Conservation (phyloP, 352 stramenopile species). For the Elongisporangium prolatum region DNA sequence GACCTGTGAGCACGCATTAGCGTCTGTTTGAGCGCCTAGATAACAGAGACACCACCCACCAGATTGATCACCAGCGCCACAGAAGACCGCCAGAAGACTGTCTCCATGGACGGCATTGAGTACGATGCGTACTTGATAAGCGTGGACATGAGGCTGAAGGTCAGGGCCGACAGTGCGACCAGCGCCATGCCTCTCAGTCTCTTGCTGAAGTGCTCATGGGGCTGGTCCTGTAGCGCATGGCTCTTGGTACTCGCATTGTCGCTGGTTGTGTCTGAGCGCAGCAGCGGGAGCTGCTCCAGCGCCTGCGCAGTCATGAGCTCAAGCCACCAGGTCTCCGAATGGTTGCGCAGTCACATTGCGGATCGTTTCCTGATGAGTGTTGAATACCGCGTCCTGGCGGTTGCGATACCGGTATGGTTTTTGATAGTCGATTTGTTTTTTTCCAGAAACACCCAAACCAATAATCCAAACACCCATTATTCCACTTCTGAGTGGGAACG, state of each 20-base stretch:
- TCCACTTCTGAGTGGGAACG: no score
- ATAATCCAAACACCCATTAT: neutral
- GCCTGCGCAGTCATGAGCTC: neutral
- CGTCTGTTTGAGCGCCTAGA: neutral
- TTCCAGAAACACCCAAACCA: neutral
- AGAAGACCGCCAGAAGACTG: slow-evolving; percentile 48
- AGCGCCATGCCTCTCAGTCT: neutral
- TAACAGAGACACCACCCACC: slow-evolving; percentile 7
- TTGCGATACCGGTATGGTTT: neutral
- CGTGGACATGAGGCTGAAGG: slow-evolving; percentile 48
- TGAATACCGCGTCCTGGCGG: neutral
- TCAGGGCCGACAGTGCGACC: slow-evolving; percentile 42
- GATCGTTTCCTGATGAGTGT: neutral
- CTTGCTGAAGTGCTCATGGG: neutral
- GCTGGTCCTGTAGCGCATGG: neutral
- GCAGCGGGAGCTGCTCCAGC: neutral
- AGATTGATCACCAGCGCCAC: slow-evolving; percentile 43
- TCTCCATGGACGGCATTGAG: slow-evolving; percentile 40
- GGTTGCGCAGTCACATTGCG: neutral
- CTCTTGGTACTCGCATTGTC: neutral
- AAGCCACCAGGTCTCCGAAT: neutral
- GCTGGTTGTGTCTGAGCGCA: neutral
- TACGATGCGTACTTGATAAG: slow-evolving; percentile 52
- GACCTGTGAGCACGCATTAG: slow-evolving; percentile 10
- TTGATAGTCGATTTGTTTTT: neutral